Evolutionary conservation across 2,329 filamentous ascomycete species (phyloP), one percentile per base, ranked within the genome.

Genomic region (Botrytis medusae): DNA sequence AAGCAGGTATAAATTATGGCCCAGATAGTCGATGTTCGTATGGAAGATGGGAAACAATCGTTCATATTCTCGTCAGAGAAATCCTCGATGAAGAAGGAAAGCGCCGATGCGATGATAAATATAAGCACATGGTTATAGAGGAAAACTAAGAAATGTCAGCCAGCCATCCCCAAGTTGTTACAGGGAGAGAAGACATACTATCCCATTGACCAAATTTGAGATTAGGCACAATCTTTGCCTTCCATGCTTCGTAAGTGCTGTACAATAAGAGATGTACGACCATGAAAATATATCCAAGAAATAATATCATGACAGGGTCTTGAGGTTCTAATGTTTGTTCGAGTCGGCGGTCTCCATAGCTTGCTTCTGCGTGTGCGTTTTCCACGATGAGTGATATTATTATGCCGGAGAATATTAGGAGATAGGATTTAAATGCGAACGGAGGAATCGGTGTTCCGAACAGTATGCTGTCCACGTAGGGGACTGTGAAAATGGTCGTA

Each of bases 281-380:
- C 71, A 73, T 70, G 29, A 69, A 57, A n/a, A 73, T 32, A 22
- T 73, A 73, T 69, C 71, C 71, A 73, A 73, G n/a, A 69, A 69
- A 73, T 29, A 73, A 62, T 48, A 48, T 70, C 64, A 63, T 22
- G 12, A 73, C 71, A 10, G 71, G 71, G 20, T 73, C 71, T 70
- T 73, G 71, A 48, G 71, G 65, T 42, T 73, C 71, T 16, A 73
- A 54, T 22, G 71, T 73, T 54, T 73, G 71, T 48, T 69, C 65
- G 18, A 73, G 64, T n/a, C 71, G 64, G 25, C 71, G 42, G 37
- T 73, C 71, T 1, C 71, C 71, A 42, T 73, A 69, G 32, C 65
- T 69, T 44, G 22, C 37, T 32, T 73, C 71, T 32, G 71, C 71
- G 29, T 73, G 59, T 29, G 54, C 65, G 12, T 73, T 70, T n/a